Conservation (phyloP, 176 grass and related monocot genomes). For the Areca catechu region DNA sequence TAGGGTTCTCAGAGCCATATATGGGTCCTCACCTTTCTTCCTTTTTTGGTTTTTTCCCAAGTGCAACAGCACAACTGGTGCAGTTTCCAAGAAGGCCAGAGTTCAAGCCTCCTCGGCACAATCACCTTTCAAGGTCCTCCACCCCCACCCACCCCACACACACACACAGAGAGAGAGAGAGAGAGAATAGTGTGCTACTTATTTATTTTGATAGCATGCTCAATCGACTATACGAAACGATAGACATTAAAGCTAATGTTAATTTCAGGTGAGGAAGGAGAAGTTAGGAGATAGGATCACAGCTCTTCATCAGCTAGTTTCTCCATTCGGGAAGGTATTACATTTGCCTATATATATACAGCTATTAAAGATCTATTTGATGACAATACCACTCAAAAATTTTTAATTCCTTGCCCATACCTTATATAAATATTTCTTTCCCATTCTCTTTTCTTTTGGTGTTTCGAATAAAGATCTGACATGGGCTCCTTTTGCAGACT, state of each 20-base stretch:
- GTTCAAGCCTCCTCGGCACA: conserved; percentile 58
- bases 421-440: no score
- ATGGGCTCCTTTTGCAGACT: conserved; percentile 57
- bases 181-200: not conserved
- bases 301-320: conserved; percentile 94
- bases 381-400: no score
- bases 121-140: conserved; percentile 65
- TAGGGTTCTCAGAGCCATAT: not conserved
- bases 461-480: conserved; percentile 33
- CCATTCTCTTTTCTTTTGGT: not conserved
- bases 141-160: not conserved
- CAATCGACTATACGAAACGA: no score
- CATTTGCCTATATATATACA: not conserved
- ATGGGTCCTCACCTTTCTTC: not conserved
- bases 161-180: no score
- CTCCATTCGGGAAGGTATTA: conserved; percentile 94
- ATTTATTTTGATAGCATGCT: not conserved
- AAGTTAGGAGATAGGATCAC: conserved; percentile 98
- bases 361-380: no score
- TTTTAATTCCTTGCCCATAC: no score
- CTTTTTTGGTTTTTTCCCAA: conserved; percentile 16
- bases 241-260: no score
- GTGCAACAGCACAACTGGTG: conserved; percentile 68
- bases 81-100: conserved; percentile 93
- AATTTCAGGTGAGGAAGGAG: conserved; percentile 88